Evolutionary conservation across 192 early-diverging fungal genomes (phyloP).

Genomic region (Pecoramyces ruminantium): DNA sequence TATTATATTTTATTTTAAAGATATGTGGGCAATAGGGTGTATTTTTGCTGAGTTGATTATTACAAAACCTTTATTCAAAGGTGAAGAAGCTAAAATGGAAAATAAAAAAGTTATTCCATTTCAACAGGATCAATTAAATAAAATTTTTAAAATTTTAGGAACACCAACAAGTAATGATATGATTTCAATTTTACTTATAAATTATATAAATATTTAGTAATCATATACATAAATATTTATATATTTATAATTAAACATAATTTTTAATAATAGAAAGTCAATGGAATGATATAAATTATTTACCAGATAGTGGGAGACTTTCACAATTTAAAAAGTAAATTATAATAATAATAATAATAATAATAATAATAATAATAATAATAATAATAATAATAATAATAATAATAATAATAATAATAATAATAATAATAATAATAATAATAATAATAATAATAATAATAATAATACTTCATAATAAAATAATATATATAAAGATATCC

Average conservation of each 20-base stretch:
- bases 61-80: constrained; percentile 86
- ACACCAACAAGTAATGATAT: constrained; percentile 46
- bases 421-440: no score
- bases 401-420: no score
- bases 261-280: no score
- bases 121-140: constrained; percentile 76
- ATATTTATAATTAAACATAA: no score
- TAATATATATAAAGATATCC: not conserved
- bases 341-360: no score
- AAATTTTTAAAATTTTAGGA: constrained; percentile 86
- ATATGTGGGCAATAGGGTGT: constrained; percentile 99
- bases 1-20: constrained; percentile 9
- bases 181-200: no score
- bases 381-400: no score
- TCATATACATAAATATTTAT: no score
- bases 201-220: no score
- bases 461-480: no score
- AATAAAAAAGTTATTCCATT: constrained; percentile 29
- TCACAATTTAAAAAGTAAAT: not conserved
- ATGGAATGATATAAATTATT: not conserved
- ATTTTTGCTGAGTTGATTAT: constrained; percentile 96
- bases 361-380: no score
- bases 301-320: not conserved
- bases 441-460: no score
- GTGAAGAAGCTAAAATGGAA: constrained; percentile 65